Evolutionary conservation across 352 stramenopile genomes (phyloP).

Genomic region (Pythium phragmiticola): DNA sequence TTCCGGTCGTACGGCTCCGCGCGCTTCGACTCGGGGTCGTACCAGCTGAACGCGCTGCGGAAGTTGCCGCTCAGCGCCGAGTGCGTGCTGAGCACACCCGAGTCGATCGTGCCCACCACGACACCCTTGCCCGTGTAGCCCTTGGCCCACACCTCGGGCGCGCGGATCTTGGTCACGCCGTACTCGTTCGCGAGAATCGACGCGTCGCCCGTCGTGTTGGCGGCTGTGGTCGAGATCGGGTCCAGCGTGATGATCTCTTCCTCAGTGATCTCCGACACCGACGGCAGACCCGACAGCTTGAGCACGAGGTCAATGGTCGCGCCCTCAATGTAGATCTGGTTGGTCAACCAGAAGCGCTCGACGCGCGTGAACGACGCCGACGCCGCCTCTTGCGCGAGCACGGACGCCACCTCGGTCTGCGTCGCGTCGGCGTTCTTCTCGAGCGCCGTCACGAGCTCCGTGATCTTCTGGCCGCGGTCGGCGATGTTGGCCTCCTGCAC

Average conservation of each 20-base stretch:
- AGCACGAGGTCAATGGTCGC: slow-evolving; percentile 9
- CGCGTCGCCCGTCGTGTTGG: not conserved
- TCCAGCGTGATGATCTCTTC: not conserved
- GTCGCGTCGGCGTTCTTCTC: slow-evolving; percentile 7
- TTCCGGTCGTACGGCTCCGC: slow-evolving; percentile 25
- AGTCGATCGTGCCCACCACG: slow-evolving; percentile 35
- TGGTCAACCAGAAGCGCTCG: slow-evolving; percentile 28
- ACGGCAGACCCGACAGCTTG: slow-evolving; percentile 4
- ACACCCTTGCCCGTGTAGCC: slow-evolving; percentile 25
- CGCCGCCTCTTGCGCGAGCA: slow-evolving; percentile 15
- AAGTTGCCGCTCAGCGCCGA: slow-evolving; percentile 26
- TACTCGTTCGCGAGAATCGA: slow-evolving; percentile 24
- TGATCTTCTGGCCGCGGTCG: slow-evolving; percentile 23
- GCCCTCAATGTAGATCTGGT: slow-evolving; percentile 24
- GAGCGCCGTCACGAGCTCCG: slow-evolving; percentile 11
- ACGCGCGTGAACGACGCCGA: slow-evolving; percentile 5
- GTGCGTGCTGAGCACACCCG: slow-evolving; percentile 28
- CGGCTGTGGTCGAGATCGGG: too few relatives aligned
- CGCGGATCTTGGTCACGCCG: slow-evolving; percentile 28
- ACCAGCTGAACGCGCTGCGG: slow-evolving; percentile 18
- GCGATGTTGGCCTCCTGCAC: slow-evolving; percentile 17
- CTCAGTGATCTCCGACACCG: slow-evolving; percentile 7
- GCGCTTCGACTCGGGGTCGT: slow-evolving; percentile 25
- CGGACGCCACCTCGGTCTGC: slow-evolving; percentile 15
- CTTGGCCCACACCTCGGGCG: slow-evolving; percentile 24